A percentile compares a stretch with the other conserved stretches of the same genome.
Conservation (phyloP, 2,329 filamentous ascomycete genomes). For the Ophiostoma piceae region DNA sequence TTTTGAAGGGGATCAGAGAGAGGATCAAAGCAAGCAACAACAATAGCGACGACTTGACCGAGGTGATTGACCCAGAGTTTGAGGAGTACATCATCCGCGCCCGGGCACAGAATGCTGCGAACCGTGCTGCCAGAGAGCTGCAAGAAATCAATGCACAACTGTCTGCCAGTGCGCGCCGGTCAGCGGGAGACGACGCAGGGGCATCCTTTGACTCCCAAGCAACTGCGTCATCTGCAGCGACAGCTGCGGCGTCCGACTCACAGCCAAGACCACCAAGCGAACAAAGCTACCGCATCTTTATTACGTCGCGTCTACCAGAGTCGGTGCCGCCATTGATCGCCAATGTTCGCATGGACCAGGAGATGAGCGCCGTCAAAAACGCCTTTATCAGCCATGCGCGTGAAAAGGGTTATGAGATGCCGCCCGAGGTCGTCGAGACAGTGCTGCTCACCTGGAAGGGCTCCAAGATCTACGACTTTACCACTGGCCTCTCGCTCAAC, state of each 20-base stretch:
- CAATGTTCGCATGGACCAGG: constrained; percentile 61
- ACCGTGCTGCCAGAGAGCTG: constrained; percentile 17
- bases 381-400: constrained; percentile 64
- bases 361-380: constrained; percentile 59
- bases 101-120: constrained; percentile 24
- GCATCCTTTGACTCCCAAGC: not conserved
- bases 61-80: constrained; percentile 26
- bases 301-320: constrained; percentile 56
- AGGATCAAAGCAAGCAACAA: not conserved
- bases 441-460: constrained; percentile 79
- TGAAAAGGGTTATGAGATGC: constrained; percentile 40
- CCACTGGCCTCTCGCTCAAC: constrained; percentile 61
- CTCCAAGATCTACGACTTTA: constrained; percentile 64
- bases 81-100: constrained; percentile 27
- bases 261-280: not conserved
- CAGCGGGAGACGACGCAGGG: not conserved
- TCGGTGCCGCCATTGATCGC: constrained; percentile 45
- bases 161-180: not conserved
- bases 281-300: constrained; percentile 40
- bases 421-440: constrained; percentile 46
- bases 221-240: not conserved
- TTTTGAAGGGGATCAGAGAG: not conserved
- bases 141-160: constrained; percentile 17
- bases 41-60: constrained; percentile 25
- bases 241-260: not conserved